Evolutionary conservation across 2,329 filamentous ascomycete genomes (phyloP), one percentile per base, ranked within the genome.

Genomic region (Diaporthe ampelina): DNA sequence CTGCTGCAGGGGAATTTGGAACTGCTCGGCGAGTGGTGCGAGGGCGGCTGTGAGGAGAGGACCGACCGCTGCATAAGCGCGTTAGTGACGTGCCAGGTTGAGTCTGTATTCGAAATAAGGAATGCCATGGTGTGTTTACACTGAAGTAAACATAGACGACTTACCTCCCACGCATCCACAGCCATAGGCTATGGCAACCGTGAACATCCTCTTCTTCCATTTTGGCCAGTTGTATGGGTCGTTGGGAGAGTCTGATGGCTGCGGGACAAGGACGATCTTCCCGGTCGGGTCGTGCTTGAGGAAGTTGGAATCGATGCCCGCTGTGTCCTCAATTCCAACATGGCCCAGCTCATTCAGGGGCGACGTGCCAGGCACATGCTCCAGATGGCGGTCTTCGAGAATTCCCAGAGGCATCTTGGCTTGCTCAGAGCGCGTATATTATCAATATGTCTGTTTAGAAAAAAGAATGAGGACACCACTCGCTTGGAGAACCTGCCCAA

Each of bases 141-240:
- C 3, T 19, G 8, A 40, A 2, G 2, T 10, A 6, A 67, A 3
- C 9, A 3, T 13, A 1, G 4, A 13, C 7, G 21, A 74, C 79
- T 45, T 79, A 84, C 84, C 84, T 73, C 84, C 84, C 15, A 85
- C 84, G 59, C 82, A 84, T 6, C 83, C 82, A 75, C 83, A 84
- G 24, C 81, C 83, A 74, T 80, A 85, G 3, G 82, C 79, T 37
- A 85, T 79, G 21, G 83, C 82, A 65, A 85, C 80, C 61, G 78
- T 85, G 79, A 79, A 85, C 76, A 79, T 76, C 70, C 80, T 77
- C 76, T 81, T 80, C 75, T 79, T 80, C 75, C 81, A 79, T 70
- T 79, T 76, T 40, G 83, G 82, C 86, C 86, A 87, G 78, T 87
- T 87, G 72, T 87, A 81, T 15, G 86, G 86, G 75, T 88, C 86